phyloP scores from a whole-genome alignment of 768 basidiomycete species.

The Tubosaeta sp. region DNA sequence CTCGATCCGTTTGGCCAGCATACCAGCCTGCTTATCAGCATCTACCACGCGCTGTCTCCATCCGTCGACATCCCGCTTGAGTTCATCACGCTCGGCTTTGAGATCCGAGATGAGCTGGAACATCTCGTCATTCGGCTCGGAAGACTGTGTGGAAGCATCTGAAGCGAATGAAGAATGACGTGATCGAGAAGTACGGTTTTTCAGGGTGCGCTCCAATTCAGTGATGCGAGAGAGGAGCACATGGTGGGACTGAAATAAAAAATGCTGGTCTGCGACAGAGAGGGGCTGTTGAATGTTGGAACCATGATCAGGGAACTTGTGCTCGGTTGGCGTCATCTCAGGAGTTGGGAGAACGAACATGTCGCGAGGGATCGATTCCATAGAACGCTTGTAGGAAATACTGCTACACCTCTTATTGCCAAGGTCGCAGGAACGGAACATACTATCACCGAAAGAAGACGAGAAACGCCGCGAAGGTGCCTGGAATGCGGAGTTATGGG shows the following conservation, averaged over 20 bases:
- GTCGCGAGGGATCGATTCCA: slow-evolving; percentile 29
- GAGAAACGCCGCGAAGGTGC: slow-evolving; percentile 24
- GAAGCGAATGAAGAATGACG: slow-evolving; percentile 51
- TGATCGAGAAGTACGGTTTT: slow-evolving; percentile 41
- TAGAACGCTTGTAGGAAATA: slow-evolving; percentile 67
- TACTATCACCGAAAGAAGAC: slow-evolving; percentile 20
- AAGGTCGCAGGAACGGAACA: slow-evolving; percentile 24
- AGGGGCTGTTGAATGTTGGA: slow-evolving; percentile 42
- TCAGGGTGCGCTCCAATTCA: slow-evolving; percentile 68
- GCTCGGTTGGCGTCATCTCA: slow-evolving; percentile 65
- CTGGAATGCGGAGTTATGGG: slow-evolving; percentile 3
- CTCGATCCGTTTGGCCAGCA: slow-evolving; percentile 67
- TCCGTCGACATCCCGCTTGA: slow-evolving; percentile 83
- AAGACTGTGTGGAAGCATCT: slow-evolving; percentile 31
- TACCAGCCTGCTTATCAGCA: slow-evolving; percentile 63
- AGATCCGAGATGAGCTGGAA: slow-evolving; percentile 69
- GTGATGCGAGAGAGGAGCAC: slow-evolving; percentile 78
- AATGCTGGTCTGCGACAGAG: slow-evolving; percentile 74
- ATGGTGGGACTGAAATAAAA: slow-evolving; percentile 81
- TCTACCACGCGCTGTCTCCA: slow-evolving; percentile 78
- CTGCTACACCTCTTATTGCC: slow-evolving; percentile 55
- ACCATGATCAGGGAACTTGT: slow-evolving; percentile 33
- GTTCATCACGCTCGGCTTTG: slow-evolving; percentile 84
- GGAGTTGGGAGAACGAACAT: slow-evolving; percentile 62
- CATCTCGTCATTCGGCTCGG: slow-evolving; percentile 74